A percentile compares a stretch with the other conserved stretches of the same genome.
Conservation (phyloP, 177 flowering plant genomes). For the Vitis hybrid region DNA sequence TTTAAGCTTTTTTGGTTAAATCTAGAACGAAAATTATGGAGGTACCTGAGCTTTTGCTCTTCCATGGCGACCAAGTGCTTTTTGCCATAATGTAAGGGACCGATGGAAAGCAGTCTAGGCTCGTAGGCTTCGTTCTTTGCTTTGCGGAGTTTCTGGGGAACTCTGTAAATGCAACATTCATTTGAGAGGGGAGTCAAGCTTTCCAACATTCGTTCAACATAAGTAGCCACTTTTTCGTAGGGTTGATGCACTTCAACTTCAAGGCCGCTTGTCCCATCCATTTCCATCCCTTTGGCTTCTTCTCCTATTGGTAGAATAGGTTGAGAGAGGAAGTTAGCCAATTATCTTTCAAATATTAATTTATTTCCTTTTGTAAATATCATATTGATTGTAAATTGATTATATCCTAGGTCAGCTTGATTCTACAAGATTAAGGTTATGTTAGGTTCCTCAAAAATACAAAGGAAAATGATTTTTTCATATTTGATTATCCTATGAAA, state of each 20-base stretch:
- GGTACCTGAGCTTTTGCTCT: constrained; percentile 17
- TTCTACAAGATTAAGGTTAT: no score
- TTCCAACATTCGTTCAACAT: not conserved
- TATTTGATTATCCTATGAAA: no score
- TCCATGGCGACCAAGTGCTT: constrained; percentile 12
- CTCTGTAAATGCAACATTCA: constrained; percentile 18
- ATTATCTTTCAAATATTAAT: no score
- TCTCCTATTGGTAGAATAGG: not conserved
- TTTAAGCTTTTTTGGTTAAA: not conserved
- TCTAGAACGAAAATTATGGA: constrained; percentile 5
- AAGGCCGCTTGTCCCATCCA: not conserved
- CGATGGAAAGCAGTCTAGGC: constrained; percentile 27
- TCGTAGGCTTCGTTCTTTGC: constrained; percentile 12
- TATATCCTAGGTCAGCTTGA: no score
- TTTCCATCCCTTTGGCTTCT: no score
- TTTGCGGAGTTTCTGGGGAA: constrained; percentile 6
- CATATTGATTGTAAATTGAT: no score
- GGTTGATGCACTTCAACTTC: not conserved
- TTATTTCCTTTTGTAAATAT: no score
- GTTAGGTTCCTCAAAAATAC: no score
- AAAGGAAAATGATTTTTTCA: no score
- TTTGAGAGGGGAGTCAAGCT: constrained; percentile 6
- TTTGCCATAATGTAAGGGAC: constrained; percentile 24
- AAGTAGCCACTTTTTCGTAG: not conserved
- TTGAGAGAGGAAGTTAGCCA: no score